These are phyloP conservation scores for Kappamyces sp. DNA, from an alignment of 192 early-diverging fungal species.

Conservation along the genomic window DNA sequence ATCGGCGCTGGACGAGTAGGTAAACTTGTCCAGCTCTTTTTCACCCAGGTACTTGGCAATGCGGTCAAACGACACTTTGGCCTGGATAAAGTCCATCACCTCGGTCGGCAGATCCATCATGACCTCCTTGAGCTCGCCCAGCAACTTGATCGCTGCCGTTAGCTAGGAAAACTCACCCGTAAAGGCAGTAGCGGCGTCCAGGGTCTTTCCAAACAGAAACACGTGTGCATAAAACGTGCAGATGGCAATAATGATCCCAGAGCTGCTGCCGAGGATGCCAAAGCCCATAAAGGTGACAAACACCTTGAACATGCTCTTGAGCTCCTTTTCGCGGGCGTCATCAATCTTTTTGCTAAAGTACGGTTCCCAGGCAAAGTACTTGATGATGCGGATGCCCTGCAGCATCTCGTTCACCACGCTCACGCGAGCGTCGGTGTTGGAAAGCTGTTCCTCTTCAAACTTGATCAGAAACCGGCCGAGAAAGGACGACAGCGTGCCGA, in stretches of 20 bases:
- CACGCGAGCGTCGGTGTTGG: conserved; percentile 68
- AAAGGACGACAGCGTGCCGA: conserved; percentile 23
- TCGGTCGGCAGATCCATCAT: conserved; percentile 40
- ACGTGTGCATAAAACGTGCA: conserved; percentile 57
- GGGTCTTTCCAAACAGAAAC: conserved; percentile 42
- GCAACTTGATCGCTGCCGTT: conserved; percentile 11
- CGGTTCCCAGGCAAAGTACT: conserved; percentile 49
- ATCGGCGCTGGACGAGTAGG: background rate
- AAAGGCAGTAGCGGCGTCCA: conserved; percentile 54
- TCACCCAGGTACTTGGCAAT: conserved; percentile 73
- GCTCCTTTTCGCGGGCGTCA: conserved; percentile 23
- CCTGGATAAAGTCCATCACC: conserved; percentile 43
- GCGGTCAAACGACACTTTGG: conserved; percentile 50
- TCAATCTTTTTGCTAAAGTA: conserved; percentile 30
- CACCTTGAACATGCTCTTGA: conserved; percentile 17
- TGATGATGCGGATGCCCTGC: conserved; percentile 77
- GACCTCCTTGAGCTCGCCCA: conserved; percentile 36
- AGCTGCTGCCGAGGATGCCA: conserved; percentile 24
- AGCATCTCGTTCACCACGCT: conserved; percentile 73
- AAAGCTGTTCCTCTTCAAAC: conserved; percentile 56
- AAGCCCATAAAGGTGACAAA: conserved; percentile 17
- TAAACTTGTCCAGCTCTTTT: conserved; percentile 41
- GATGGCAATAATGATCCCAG: conserved; percentile 50
- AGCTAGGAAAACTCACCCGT: conserved; percentile 44
- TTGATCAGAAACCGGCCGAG: conserved; percentile 28